Evolutionary conservation across 139 green algal species (phyloP).

Genomic region (Chlamydomonas schloesseri): DNA sequence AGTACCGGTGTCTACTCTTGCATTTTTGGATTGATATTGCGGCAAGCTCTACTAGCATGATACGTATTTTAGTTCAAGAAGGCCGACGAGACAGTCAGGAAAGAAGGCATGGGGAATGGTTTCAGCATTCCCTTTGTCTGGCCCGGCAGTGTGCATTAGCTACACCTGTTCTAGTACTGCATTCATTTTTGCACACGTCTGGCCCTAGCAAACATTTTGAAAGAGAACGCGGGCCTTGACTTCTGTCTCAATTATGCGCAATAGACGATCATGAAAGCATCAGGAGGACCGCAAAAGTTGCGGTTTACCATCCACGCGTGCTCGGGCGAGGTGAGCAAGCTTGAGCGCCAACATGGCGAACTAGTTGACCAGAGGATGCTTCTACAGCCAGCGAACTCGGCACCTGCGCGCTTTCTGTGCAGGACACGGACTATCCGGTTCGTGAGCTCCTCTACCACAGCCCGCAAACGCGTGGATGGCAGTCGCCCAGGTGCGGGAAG

Average conservation of each 20-base stretch:
- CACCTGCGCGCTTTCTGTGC: neutral
- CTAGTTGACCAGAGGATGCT: neutral
- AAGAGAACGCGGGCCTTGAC: neutral
- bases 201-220: too few species aligned
- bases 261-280: conserved; percentile 57
- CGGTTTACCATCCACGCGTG: conserved; percentile 65
- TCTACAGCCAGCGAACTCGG: neutral
- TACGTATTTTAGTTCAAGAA: too few species aligned
- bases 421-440: conserved; percentile 87
- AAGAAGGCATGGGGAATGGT: too few species aligned
- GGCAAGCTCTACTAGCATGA: too few species aligned
- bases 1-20: too few species aligned
- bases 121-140: too few species aligned
- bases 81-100: too few species aligned
- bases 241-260: neutral
- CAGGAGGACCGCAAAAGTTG: conserved; percentile 66
- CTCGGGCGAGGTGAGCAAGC: conserved; percentile 59
- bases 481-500: conserved; percentile 74
- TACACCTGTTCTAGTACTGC: too few species aligned
- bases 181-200: neutral
- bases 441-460: conserved; percentile 84
- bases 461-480: conserved; percentile 87
- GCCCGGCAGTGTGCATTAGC: too few species aligned
- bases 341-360: too few species aligned
- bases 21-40: too few species aligned